Percentiles rank a stretch among this genome's conserved stretches.
phyloP scores from a whole-genome alignment of 2,329 filamentous ascomycete species.

The Paecilomyces sp. region DNA sequence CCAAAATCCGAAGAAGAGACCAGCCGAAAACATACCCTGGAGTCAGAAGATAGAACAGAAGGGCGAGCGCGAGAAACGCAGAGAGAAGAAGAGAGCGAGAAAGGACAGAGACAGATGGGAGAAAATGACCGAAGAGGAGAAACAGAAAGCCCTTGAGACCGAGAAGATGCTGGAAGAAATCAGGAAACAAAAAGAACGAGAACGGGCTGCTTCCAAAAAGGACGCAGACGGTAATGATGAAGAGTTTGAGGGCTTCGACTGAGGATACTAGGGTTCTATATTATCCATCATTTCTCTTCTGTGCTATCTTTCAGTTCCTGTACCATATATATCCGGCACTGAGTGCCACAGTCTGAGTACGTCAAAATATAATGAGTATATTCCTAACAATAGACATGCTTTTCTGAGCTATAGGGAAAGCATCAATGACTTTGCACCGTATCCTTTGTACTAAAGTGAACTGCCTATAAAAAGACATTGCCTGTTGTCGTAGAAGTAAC shows the following conservation, averaged over 20 bases:
- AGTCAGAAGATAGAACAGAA: constrained; percentile 63
- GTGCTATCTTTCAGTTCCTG: background rate
- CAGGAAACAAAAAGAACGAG: constrained; percentile 47
- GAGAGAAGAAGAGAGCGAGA: constrained; percentile 58
- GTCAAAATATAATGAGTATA: background rate
- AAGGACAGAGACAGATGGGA: constrained; percentile 57
- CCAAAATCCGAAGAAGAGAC: constrained; percentile 44
- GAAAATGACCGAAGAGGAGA: constrained; percentile 65
- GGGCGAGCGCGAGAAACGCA: constrained; percentile 53
- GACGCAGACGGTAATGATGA: constrained; percentile 29
- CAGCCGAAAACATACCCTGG: constrained; percentile 60
- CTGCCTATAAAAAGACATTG: background rate
- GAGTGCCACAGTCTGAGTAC: background rate
- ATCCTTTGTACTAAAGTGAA: background rate
- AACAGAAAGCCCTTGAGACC: constrained; percentile 55
- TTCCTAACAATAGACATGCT: background rate
- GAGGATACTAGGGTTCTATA: constrained; percentile 2
- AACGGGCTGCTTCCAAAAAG: constrained; percentile 12
- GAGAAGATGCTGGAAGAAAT: constrained; percentile 59
- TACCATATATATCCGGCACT: background rate
- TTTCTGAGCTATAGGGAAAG: background rate
- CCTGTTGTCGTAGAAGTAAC: background rate
- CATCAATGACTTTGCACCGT: background rate
- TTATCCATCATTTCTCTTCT: constrained; percentile 2
- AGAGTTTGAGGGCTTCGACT: constrained; percentile 55